phyloP scores from a whole-genome alignment of 2,329 filamentous ascomycete genomes.

The Penicillium sp. region DNA sequence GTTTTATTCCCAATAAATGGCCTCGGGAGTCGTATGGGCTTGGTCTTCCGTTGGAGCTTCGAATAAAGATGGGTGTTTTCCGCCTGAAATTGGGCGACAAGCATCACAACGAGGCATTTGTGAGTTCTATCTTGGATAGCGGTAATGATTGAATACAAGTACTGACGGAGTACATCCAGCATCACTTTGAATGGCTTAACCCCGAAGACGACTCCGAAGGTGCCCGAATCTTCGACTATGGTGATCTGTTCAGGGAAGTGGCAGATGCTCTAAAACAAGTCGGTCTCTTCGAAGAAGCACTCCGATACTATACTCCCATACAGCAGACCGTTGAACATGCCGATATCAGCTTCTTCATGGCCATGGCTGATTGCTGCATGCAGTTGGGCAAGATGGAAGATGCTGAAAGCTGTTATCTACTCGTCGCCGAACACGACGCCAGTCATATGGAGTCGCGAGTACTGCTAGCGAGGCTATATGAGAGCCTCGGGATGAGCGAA shows the following conservation, averaged over 20 bases:
- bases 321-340: constrained; percentile 47
- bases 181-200: constrained; percentile 68
- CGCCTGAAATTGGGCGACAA: constrained; percentile 68
- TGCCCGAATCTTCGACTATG: constrained; percentile 61
- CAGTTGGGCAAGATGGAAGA: constrained; percentile 61
- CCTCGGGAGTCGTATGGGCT: constrained; percentile 63
- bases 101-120: constrained; percentile 67
- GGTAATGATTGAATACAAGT: constrained; percentile 9
- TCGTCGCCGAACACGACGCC: constrained; percentile 68
- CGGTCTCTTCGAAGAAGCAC: constrained; percentile 53
- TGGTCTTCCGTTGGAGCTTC: constrained; percentile 74
- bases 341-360: constrained; percentile 51
- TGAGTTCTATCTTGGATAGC: constrained; percentile 42
- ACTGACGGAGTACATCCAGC: constrained; percentile 37
- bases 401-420: constrained; percentile 74
- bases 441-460: constrained; percentile 73
- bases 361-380: constrained; percentile 62
- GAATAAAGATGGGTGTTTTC: constrained; percentile 78
- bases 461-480: constrained; percentile 80
- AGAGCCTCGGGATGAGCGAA: constrained; percentile 68
- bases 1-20: constrained; percentile 58
- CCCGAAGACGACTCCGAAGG: constrained; percentile 55
- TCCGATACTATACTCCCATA: constrained; percentile 57
- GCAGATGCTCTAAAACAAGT: constrained; percentile 57
- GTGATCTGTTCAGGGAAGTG: constrained; percentile 74